Evolutionary conservation across 2,329 filamentous ascomycete species (phyloP), one percentile per base, ranked within the genome.

Genomic region (Aaosphaeria pasadenensis): DNA sequence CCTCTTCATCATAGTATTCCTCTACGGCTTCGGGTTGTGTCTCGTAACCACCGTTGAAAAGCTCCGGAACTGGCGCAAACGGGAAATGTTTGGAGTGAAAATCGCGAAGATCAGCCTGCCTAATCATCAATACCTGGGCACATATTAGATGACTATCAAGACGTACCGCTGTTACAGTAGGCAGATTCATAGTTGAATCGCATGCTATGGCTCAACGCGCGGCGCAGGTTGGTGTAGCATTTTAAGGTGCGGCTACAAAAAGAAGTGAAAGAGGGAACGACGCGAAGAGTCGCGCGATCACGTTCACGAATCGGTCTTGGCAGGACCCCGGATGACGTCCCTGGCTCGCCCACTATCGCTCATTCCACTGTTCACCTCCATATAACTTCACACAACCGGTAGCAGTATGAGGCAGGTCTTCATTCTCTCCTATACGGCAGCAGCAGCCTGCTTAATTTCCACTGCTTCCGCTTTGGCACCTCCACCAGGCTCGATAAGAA

Each of bases 21-120:
- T 74, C 67, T n/a, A 67, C 54, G 48, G 65, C 60, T 30, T 67
- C 69, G 3, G 66, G 69, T 4, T 68, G 56, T 17, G 64, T 57
- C 30, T 61, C 54, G 6, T 48, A 42, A 6, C 56, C 59, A 47
- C 50, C 63, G 46, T 65, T 66, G 60, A 69, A 62, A 51, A 50
- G 51, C 40, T 53, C 61, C 1, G 71, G 72, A 36, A 60, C 53
- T 24, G 66, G 57, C 42, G 71, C 64, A 50, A 69, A 58, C 30
- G 71, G 66, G 48, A 76, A 76, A 53, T 77, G 73, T 46, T 63
- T 64, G 45, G 59, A 53, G 56, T 76, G 73, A 45, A 77, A 77
- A 5, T 58, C 53, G 46, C 68, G 61, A 42, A 77, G 64, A 56
- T 77, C 71, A 47, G 73, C 68, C 74, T 77, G 17, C 17, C 17